phyloP scores from a whole-genome alignment of 805 yeast species.

The Candida tammaniensis region DNA sequence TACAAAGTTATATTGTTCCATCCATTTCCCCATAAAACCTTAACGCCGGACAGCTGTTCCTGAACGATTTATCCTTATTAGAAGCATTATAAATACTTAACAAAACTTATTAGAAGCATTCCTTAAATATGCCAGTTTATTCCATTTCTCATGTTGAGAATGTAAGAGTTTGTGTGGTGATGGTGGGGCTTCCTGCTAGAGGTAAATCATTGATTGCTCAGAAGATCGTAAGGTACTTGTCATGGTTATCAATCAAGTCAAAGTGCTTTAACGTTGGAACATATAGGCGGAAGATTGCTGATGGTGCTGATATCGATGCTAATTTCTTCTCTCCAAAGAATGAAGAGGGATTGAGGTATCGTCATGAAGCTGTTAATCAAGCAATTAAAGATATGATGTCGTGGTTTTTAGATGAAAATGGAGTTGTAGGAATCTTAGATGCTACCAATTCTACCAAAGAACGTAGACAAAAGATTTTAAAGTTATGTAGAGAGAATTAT shows the following conservation, averaged over 20 bases:
- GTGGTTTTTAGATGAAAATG: conserved; percentile 80
- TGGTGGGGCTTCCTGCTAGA: conserved; percentile 87
- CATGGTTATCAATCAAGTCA: conserved; percentile 88
- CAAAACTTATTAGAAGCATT: too few relatives aligned
- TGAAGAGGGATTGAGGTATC: conserved; percentile 56
- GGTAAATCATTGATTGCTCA: conserved; percentile 95
- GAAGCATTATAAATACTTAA: too few relatives aligned
- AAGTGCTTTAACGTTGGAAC: conserved; percentile 87
- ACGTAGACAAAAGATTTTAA: conserved; percentile 63
- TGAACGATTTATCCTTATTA: too few relatives aligned
- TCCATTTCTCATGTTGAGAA: conserved; percentile 62
- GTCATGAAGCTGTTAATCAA: conserved; percentile 65
- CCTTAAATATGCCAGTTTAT: conserved; percentile 65
- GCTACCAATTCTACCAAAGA: conserved; percentile 84
- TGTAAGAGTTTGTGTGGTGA: conserved; percentile 77
- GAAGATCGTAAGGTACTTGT: conserved; percentile 85
- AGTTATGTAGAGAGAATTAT: conserved; percentile 57
- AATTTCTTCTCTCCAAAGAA: conserved; percentile 74
- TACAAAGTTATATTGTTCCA: too few relatives aligned
- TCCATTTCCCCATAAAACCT: too few relatives aligned
- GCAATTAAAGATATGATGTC: conserved; percentile 79
- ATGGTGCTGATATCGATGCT: conserved; percentile 56
- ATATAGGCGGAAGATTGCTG: conserved; percentile 61
- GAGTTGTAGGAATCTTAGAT: conserved; percentile 90
- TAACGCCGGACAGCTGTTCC: too few relatives aligned